Conservation (phyloP, 1,284 basidiomycete genomes). For the Marasmius sp. region DNA sequence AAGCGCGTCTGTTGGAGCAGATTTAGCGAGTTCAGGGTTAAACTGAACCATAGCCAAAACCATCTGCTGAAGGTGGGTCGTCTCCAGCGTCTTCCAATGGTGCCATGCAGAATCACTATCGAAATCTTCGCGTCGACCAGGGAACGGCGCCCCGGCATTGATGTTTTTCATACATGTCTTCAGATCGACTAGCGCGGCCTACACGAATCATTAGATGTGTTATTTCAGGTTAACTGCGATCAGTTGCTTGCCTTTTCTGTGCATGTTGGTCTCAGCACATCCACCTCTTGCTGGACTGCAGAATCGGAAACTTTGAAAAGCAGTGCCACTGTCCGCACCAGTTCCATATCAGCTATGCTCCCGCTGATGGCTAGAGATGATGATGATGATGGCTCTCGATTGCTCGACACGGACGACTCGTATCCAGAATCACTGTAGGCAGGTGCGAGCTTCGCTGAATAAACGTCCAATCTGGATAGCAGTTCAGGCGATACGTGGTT, state of each 20-base stretch:
- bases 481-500: constrained; percentile 85
- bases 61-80: constrained; percentile 81
- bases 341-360: constrained; percentile 69
- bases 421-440: constrained; percentile 63
- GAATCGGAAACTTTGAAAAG: constrained; percentile 76
- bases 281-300: constrained; percentile 75
- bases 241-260: constrained; percentile 68
- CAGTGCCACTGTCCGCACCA: constrained; percentile 69
- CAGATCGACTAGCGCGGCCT: constrained; percentile 83
- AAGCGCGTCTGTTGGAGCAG: constrained; percentile 56
- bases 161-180: constrained; percentile 94
- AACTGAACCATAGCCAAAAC: constrained; percentile 87
- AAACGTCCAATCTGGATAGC: constrained; percentile 77
- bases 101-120: constrained; percentile 78
- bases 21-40: constrained; percentile 87
- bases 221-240: not conserved
- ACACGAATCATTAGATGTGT: constrained; percentile 18
- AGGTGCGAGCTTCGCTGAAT: constrained; percentile 78
- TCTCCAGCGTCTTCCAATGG: constrained; percentile 84
- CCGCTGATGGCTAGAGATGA: constrained; percentile 38
- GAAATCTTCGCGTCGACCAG: constrained; percentile 88
- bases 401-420: constrained; percentile 61
- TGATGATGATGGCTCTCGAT: constrained; percentile 50
- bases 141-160: constrained; percentile 80
- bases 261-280: constrained; percentile 66